phyloP scores from a whole-genome alignment of 202 grass and related monocot species.

The Zoysia matrella region DNA sequence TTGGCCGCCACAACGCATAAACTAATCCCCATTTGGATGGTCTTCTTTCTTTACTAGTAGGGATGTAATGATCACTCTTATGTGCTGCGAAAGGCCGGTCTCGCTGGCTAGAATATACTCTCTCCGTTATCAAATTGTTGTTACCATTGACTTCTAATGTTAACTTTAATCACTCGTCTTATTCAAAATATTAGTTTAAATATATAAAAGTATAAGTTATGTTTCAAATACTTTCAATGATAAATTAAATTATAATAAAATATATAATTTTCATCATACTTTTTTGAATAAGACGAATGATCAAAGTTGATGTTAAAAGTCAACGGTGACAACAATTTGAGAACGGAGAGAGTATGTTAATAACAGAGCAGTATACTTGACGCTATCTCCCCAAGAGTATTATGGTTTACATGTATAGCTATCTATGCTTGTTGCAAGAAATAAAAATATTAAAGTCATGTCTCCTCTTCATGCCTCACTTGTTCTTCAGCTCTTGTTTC shows the following conservation, averaged over 20 bases:
- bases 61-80: conserved; percentile 50
- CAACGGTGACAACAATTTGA: too few relatives aligned
- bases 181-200: too few relatives aligned
- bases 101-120: not conserved
- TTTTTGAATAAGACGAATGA: too few relatives aligned
- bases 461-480: not conserved
- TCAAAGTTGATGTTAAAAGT: too few relatives aligned
- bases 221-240: too few relatives aligned
- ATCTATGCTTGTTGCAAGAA: conserved; percentile 12
- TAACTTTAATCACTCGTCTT: too few relatives aligned
- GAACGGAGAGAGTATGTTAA: not conserved
- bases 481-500: conserved; percentile 56
- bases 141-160: too few relatives aligned
- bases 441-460: not conserved
- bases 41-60: conserved; percentile 31
- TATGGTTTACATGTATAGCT: not conserved
- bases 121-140: too few relatives aligned
- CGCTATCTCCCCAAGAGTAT: not conserved
- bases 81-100: conserved; percentile 37
- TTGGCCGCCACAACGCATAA: conserved; percentile 55
- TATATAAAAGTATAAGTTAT: too few relatives aligned
- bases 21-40: conserved; percentile 46
- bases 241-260: too few relatives aligned
- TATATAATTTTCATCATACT: too few relatives aligned
- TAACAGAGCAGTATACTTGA: not conserved